Percentiles rank a stretch among this genome's conserved stretches.
Conservation (phyloP, 2,329 filamentous ascomycete species). For the Fonsecaea multimorphosa region DNA sequence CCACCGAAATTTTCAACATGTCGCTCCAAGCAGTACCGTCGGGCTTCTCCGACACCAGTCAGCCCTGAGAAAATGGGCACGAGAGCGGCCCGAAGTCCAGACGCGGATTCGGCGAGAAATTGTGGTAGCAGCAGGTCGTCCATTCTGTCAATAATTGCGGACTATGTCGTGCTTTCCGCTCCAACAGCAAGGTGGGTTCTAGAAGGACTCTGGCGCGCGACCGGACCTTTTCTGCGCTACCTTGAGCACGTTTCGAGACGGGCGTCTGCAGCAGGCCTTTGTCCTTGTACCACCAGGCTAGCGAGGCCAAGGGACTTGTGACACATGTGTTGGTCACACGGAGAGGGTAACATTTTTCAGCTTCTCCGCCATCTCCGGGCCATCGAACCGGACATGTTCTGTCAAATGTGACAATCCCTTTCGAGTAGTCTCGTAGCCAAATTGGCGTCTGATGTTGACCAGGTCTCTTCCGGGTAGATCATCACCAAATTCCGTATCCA, state of each 20-base stretch:
- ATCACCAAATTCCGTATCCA: conserved; percentile 56
- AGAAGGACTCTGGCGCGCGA: not conserved
- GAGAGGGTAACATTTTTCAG: conserved; percentile 16
- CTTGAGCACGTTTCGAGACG: not conserved
- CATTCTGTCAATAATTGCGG: not conserved
- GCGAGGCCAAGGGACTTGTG: not conserved
- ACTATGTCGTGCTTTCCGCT: not conserved
- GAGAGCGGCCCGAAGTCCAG: conserved; percentile 5
- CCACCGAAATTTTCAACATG: conserved; percentile 13
- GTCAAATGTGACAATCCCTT: not conserved
- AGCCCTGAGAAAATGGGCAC: not conserved
- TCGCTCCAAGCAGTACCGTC: conserved; percentile 2
- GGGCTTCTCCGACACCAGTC: conserved; percentile 12
- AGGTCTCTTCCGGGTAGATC: not conserved
- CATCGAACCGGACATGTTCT: not conserved
- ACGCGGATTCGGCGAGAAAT: not conserved
- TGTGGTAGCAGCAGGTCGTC: not conserved
- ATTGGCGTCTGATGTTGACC: not conserved
- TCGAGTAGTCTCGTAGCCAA: not conserved
- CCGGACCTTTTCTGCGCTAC: not conserved
- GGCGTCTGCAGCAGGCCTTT: not conserved
- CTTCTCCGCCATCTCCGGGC: conserved; percentile 26
- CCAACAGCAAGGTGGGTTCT: not conserved
- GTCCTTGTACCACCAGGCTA: conserved; percentile 1
- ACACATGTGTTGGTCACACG: conserved; percentile 5